These are phyloP conservation scores for Pistacia atlantica DNA, from an alignment of 345 rosid genomes.

Conservation along the genomic window DNA sequence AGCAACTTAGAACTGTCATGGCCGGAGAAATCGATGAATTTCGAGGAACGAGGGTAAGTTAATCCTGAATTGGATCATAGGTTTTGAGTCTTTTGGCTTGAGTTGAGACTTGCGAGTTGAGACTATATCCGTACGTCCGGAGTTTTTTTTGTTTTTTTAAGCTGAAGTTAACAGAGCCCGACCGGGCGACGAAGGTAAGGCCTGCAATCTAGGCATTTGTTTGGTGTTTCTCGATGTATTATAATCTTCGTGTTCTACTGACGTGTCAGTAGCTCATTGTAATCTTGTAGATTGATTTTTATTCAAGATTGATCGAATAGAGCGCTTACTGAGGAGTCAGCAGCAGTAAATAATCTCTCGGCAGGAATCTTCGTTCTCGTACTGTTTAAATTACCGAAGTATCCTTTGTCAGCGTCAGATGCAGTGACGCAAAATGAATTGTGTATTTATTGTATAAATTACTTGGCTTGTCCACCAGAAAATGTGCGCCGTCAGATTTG, in stretches of 20 bases:
- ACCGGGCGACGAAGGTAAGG: neutral
- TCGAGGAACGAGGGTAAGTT: neutral
- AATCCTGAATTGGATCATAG: neutral
- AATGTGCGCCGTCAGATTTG: neutral
- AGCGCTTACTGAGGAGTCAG: neutral
- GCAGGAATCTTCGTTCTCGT: neutral
- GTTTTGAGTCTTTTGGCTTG: neutral
- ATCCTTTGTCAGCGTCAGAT: neutral
- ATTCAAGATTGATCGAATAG: neutral
- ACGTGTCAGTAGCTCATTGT: neutral
- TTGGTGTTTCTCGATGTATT: neutral
- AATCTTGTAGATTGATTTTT: no score
- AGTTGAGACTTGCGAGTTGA: neutral
- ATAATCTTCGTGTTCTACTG: neutral
- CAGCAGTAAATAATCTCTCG: neutral
- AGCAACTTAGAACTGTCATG: neutral
- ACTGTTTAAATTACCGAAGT: neutral
- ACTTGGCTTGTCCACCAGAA: neutral
- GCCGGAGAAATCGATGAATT: neutral
- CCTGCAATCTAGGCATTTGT: neutral
- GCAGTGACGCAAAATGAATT: no score
- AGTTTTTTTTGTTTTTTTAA: neutral
- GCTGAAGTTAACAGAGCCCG: constrained; percentile 1
- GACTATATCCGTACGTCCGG: neutral
- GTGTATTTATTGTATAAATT: no score